Evolutionary conservation across 306 rosid species (phyloP), one percentile per base, ranked within the genome.

Genomic region (Castanopsis chinensis): DNA sequence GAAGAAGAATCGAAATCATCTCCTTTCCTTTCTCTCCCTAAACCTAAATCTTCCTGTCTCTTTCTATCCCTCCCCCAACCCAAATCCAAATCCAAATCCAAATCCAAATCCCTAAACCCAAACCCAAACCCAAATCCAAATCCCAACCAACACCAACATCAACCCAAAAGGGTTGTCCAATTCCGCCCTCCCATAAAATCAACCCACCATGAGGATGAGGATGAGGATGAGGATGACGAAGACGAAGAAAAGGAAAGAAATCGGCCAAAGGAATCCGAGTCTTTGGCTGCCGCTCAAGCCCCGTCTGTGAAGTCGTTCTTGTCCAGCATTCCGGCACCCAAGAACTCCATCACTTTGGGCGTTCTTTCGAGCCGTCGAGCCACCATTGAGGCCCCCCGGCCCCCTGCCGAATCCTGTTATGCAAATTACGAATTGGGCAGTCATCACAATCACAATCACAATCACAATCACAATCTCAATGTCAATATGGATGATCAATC

Each of bases 281-380:
- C 87, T 51, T 64, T 75, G 28, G 77, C 45, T 41, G 45, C 76
- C 35, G 81, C 80, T 41, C 87, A 90, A 81, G 54, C 91, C 4
- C 53, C 89, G 27, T 82, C 92, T 1, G 99, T 82, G 27, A 80
- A 80, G 81, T 89, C 96, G 37, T 92, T 92, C 86, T 76, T 93
- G 21, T 88, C 94, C 14, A 79, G 71, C 70, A 87, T 95, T 45
- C 97, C 99, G n/a, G 99, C 98, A 0, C 94, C 99, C 1, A 90
- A 65, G 76, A 85, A 90, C 81, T 56, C 97, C 3, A 64, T 90
- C 9, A 87, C 91, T 0, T 84, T 93, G 75, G 99, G 99, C 10
- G 87, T 79, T 78, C 84, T 84, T 77, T 41, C 89, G 6, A 73
- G 94, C 20, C 83, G 97, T 12, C 88, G 97, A 80, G 88, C 98